A percentile compares a stretch with the other conserved stretches of the same genome.
Evolutionary conservation across 2,329 filamentous ascomycete genomes (phyloP).

Genomic region (Colletotrichum lini): DNA sequence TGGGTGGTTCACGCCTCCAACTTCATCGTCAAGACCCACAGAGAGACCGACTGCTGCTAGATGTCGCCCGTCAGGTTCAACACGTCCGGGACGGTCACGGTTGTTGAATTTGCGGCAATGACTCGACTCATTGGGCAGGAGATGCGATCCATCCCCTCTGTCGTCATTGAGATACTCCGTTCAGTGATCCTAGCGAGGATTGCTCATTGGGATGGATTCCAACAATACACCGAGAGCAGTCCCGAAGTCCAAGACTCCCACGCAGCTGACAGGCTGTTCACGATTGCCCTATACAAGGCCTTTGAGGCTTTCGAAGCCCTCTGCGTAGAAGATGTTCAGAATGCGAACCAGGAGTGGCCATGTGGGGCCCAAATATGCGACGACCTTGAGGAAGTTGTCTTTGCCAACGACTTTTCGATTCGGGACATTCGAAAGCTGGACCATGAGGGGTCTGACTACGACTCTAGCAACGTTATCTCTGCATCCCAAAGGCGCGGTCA

Average conservation of each 20-base stretch:
- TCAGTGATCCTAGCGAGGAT: constrained; percentile 56
- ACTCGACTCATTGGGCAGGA: constrained; percentile 57
- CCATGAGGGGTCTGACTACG: neutral
- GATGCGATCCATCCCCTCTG: constrained; percentile 49
- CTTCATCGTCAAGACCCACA: constrained; percentile 49
- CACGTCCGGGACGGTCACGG: constrained; percentile 54
- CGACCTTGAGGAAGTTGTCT: neutral
- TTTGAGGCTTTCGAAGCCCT: constrained; percentile 51
- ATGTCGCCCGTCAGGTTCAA: constrained; percentile 47
- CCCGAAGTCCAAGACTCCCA: constrained; percentile 57
- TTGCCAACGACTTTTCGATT: constrained; percentile 12
- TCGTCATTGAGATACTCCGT: constrained; percentile 54
- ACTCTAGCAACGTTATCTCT: neutral
- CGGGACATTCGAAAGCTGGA: neutral
- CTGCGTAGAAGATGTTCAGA: constrained; percentile 49
- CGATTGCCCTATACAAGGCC: constrained; percentile 54
- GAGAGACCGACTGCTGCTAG: constrained; percentile 22
- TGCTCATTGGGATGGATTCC: constrained; percentile 49
- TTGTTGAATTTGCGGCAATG: constrained; percentile 55
- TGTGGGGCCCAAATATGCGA: neutral
- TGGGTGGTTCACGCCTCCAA: constrained; percentile 59
- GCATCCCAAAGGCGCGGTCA: constrained; percentile 32
- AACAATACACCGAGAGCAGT: constrained; percentile 51
- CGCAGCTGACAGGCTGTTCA: constrained; percentile 58
- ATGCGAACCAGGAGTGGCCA: neutral